Base-by-base conservation (phyloP, 768 basidiomycete genomes). In the Leccinum variicolor region DNA sequence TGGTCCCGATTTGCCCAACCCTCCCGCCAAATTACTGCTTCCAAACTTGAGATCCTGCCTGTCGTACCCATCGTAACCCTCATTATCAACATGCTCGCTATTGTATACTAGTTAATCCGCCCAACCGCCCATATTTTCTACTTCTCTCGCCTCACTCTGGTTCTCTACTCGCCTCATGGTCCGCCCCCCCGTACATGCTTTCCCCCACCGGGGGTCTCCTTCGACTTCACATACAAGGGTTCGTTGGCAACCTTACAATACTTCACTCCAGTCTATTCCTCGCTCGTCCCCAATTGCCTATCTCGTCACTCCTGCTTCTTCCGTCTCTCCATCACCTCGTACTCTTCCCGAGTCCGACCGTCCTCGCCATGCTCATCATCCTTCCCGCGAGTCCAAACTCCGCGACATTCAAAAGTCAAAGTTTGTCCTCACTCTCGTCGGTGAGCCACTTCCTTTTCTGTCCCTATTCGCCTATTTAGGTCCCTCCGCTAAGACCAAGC, bases 161-260 rank as follows among this genome's bases (percentile, higher is more conserved):
- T 48, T 51, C 34, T 21, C 50, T 50, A 31, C 54, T 63, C 62
- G 54, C 47, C 57, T 19, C 58, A 74, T 73, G 73, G 73, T 71
- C 51, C 71, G 71, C 50, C 65, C 78, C 28, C 62, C 75, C 39
- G 68, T 76, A n/a, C 78, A 80, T 55, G 72, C 84, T 10, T 74
- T 89, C 55, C 81, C 89, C 76, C 87, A 89, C 69, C 76, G 89
- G 78, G 87, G 86, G 39, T 83, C 85, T 46, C 82, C 85, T 60
- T 75, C 70, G 21, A 81, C 84, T 1, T 77, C 87, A 57, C 84
- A 89, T 64, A 75, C 85, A 51, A 77, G 87, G 70, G 77, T 85
- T 64, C 86, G 90, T 65, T 92, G 90, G 89, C 90, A 91, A 75
- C 90, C 90, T 63, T 92, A 91, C 72, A 74, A 77, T 62, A 69